Evolutionary conservation across 83 land plant species (phyloP), one percentile per base, ranked within the genome.

Genomic region (Picea abies): DNA sequence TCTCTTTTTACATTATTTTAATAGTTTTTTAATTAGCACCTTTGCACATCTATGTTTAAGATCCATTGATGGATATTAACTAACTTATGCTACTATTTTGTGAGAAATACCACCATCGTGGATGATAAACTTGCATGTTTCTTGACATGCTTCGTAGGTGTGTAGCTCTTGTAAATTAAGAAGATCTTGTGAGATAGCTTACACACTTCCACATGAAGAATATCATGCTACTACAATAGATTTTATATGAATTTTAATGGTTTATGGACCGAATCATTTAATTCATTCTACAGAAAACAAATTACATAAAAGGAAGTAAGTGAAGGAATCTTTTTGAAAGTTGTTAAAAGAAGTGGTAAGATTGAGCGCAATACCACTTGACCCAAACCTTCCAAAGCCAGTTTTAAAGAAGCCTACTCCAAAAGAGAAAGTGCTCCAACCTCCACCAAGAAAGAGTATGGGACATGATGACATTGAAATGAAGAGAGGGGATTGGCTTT

Each of bases 341-440:
- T 86, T 93, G 88, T 82, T 93, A 26, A 86, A 90, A 85, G 88
- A 93, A 87, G 79, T 93, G 73, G 90, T 89, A 64, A 90, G 83
- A 84, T 63, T 93, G 67, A 87, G 95, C 83, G 84, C 91, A 58
- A 88, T 89, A 44, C 93, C 95, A 62, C 88, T 90, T 66, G 92
- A 92, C 83, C 94, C 94, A 58, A 88, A 85, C 81, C 90, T 92
- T 69, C 89, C 88, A 8, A 92, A 88, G 76, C 95, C 93, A 4
- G 78, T 90, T 29, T 63, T 90, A 10, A 90, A 84, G 77, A 90
- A 83, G 83, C 90, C 23, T 39, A 56, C 68, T 41, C 65, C 71
- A 9, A 56, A 60, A 60, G 20, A 29, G 8, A 58, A 82, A 64
- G 25, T 60, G 76, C 68, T 52, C 16, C 35, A 32, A 32, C 35